Conservation (phyloP, 2,329 filamentous ascomycete species). For the Colletotrichum sp. region DNA sequence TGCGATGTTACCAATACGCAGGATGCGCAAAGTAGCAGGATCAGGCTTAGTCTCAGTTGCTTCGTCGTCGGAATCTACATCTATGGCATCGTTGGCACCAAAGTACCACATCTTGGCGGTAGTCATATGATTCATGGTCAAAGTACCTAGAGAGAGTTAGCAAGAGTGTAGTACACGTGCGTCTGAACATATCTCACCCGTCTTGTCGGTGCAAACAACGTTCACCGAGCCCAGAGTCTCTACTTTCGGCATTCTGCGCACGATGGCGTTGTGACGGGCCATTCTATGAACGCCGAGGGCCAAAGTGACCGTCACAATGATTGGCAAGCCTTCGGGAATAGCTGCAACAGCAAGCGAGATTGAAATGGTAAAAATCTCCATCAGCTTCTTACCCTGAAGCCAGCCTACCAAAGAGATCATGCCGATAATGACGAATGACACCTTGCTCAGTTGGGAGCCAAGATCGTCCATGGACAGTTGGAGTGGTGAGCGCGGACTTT, state of each 20-base stretch:
- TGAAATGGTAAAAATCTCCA: slow-evolving; percentile 97
- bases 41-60: slow-evolving; percentile 65
- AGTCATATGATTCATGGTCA: slow-evolving; percentile 99
- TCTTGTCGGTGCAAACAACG: slow-evolving; percentile 99
- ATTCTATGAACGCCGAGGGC: slow-evolving; percentile 95
- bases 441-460: slow-evolving; percentile 93
- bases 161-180: background rate
- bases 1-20: slow-evolving; percentile 94
- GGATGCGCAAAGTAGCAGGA: slow-evolving; percentile 76
- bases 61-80: slow-evolving; percentile 61
- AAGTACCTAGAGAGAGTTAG: slow-evolving; percentile 64
- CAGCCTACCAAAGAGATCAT: slow-evolving; percentile 92
- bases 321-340: slow-evolving; percentile 94
- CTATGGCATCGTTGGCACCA: slow-evolving; percentile 61
- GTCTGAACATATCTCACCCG: slow-evolving; percentile 56
- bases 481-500: slow-evolving; percentile 91
- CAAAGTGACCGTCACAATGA: slow-evolving; percentile 97
- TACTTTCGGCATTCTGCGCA: slow-evolving; percentile 93
- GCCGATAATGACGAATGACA: slow-evolving; percentile 93
- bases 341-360: slow-evolving; percentile 96
- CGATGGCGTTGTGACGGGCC: slow-evolving; percentile 94
- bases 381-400: slow-evolving; percentile 83
- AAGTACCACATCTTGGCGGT: slow-evolving; percentile 97
- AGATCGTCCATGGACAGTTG: slow-evolving; percentile 98
- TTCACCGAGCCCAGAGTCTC: slow-evolving; percentile 99